Percentiles rank a stretch among this genome's conserved stretches.
Conservation (phyloP, 2,329 filamentous ascomycete genomes). For the Fonsecaea nubica region DNA sequence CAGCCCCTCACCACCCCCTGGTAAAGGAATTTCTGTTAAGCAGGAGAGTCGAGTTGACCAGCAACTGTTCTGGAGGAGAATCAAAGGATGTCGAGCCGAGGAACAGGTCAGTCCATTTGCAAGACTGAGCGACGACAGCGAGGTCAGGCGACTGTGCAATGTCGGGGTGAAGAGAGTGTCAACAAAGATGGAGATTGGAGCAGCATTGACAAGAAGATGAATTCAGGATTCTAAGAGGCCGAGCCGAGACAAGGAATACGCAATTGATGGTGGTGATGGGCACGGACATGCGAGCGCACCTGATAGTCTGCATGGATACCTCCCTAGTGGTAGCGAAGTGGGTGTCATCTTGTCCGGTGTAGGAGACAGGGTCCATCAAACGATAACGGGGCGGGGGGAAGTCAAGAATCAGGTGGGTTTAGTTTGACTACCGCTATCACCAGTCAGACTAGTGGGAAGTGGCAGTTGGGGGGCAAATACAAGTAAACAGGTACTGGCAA, state of each 20-base stretch:
- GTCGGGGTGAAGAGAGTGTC: neutral
- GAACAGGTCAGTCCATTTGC: conserved; percentile 3
- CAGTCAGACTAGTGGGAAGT: neutral
- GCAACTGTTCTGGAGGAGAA: neutral
- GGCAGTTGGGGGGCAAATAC: neutral
- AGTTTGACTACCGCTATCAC: neutral
- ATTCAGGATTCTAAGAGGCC: conserved; percentile 3
- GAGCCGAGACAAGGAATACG: conserved; percentile 27
- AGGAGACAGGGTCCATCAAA: neutral
- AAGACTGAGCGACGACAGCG: conserved; percentile 18
- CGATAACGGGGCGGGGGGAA: neutral
- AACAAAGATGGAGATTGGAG: conserved; percentile 14
- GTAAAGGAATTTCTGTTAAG: neutral
- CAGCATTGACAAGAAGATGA: conserved; percentile 11
- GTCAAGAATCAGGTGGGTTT: neutral
- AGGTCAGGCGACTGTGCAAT: conserved; percentile 26
- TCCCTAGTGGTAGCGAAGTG: conserved; percentile 22
- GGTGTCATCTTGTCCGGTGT: conserved; percentile 15
- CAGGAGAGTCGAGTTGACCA: neutral
- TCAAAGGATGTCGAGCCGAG: conserved; percentile 1
- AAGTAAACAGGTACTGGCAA: neutral
- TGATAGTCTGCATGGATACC: conserved; percentile 16
- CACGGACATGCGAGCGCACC: conserved; percentile 8
- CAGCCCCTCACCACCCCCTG: conserved; percentile 12
- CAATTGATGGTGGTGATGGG: conserved; percentile 17